phyloP scores from a whole-genome alignment of 1,139 yeast species.

The Hanseniaspora uvarum region DNA sequence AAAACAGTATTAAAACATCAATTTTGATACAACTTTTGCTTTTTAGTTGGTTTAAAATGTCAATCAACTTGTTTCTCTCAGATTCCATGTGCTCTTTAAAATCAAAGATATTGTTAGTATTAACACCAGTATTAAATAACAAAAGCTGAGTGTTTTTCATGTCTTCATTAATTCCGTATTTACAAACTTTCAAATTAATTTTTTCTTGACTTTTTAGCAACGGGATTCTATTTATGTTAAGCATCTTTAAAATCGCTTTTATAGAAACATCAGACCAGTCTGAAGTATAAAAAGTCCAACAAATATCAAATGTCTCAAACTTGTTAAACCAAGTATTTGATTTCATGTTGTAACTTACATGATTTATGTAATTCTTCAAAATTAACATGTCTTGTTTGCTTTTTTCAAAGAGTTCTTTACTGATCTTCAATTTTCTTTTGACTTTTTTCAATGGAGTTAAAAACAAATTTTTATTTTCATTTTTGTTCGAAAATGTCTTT shows the following conservation, averaged over 20 bases:
- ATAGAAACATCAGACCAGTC: constrained; percentile 7
- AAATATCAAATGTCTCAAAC: not conserved
- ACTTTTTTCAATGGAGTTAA: constrained; percentile 14
- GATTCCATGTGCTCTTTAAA: constrained; percentile 29
- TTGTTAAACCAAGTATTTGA: not conserved
- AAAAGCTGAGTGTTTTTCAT: constrained; percentile 29
- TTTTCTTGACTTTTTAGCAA: not conserved
- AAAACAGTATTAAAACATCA: constrained; percentile 31
- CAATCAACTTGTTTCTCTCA: constrained; percentile 31
- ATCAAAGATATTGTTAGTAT: constrained; percentile 29
- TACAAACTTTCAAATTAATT: constrained; percentile 20
- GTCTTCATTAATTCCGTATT: constrained; percentile 16
- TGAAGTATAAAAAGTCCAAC: constrained; percentile 3
- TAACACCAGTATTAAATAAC: constrained; percentile 34
- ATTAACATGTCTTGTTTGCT: not conserved
- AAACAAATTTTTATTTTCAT: not conserved
- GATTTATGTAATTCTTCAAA: constrained; percentile 10
- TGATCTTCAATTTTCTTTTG: constrained; percentile 12
- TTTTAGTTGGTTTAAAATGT: constrained; percentile 29
- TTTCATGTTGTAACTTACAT: constrained; percentile 8
- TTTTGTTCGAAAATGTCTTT: not conserved
- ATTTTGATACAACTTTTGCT: constrained; percentile 30
- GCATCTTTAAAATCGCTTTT: constrained; percentile 3
- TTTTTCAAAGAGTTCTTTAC: not conserved
- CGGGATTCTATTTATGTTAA: constrained; percentile 6